Conservation (phyloP, 139 green algal species). For the Closterium sp. region DNA sequence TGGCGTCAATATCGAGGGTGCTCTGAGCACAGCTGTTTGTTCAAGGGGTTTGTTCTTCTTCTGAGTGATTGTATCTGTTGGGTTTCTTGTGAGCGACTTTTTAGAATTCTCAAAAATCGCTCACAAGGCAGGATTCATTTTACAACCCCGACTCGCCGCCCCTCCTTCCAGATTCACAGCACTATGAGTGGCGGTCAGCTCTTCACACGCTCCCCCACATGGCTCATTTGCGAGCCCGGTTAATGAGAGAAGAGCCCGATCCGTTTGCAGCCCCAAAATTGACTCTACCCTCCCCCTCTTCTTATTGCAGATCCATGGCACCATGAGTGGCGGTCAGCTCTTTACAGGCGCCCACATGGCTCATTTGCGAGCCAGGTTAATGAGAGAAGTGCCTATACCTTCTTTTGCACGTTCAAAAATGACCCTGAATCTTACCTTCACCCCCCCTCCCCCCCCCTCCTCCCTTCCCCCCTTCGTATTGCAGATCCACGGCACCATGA, state of each 20-base stretch:
- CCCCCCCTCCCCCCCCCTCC: neutral
- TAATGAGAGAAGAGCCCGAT: conserved; percentile 62
- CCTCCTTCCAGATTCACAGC: conserved; percentile 67
- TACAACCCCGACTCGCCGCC: no score
- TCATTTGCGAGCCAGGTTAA: conserved; percentile 73
- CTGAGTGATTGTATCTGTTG: no score
- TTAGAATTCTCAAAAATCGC: no score
- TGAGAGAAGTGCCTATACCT: conserved; percentile 39
- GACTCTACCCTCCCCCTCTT: no score
- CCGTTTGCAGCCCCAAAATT: no score
- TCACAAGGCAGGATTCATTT: no score
- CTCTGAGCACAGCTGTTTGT: no score
- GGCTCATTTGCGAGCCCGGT: conserved; percentile 68
- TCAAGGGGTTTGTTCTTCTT: no score
- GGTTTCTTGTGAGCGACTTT: no score
- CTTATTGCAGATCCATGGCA: conserved; percentile 63
- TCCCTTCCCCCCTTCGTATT: neutral
- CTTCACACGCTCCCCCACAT: conserved; percentile 82
- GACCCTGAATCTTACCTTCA: neutral
- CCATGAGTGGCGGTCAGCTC: conserved; percentile 74
- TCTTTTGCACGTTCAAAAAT: no score
- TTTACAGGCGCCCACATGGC: conserved; percentile 80
- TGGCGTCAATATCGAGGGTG: no score
- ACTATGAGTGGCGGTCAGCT: conserved; percentile 74
- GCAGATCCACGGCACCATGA: conserved; percentile 72